Percentiles rank a stretch among this genome's conserved stretches.
phyloP scores from a whole-genome alignment of 257 asterid genomes.

The Salvia hispanica region DNA sequence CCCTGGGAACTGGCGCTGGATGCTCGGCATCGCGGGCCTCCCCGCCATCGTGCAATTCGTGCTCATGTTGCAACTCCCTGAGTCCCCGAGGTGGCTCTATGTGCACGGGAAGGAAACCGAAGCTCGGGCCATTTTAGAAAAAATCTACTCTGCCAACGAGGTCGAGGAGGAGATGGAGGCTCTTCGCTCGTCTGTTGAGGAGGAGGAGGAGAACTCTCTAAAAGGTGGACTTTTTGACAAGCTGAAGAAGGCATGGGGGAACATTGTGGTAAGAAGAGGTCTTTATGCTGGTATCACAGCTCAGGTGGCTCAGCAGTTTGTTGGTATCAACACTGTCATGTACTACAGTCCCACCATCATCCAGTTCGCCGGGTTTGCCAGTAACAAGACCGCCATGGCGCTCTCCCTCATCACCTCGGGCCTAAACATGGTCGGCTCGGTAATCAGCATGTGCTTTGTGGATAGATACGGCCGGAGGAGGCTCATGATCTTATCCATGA shows the following conservation, averaged over 20 bases:
- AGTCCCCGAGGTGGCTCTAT: constrained; percentile 58
- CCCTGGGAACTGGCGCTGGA: constrained; percentile 53
- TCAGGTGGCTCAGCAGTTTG: constrained; percentile 43
- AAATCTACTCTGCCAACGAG: constrained; percentile 44
- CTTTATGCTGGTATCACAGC: constrained; percentile 36
- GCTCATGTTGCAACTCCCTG: constrained; percentile 50
- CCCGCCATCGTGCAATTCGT: constrained; percentile 46
- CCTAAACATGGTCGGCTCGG: constrained; percentile 38
- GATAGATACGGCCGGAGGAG: constrained; percentile 41
- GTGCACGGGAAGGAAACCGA: constrained; percentile 38
- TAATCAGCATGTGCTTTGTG: constrained; percentile 40
- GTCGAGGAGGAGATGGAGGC: constrained; percentile 41
- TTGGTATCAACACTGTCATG: constrained; percentile 48
- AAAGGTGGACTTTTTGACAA: neutral
- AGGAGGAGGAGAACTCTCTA: constrained; percentile 28
- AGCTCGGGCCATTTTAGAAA: constrained; percentile 42
- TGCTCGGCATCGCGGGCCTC: constrained; percentile 48
- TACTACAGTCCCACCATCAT: constrained; percentile 59
- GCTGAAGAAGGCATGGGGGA: constrained; percentile 14
- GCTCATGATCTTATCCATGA: constrained; percentile 42
- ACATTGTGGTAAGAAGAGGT: constrained; percentile 34
- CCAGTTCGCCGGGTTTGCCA: constrained; percentile 46
- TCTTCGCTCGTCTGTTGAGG: constrained; percentile 29
- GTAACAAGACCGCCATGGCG: constrained; percentile 39
- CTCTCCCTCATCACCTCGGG: constrained; percentile 45